Percentiles rank a stretch among this genome's conserved stretches.
phyloP scores from a whole-genome alignment of 2,329 filamentous ascomycete genomes.

The Periconia sp. region DNA sequence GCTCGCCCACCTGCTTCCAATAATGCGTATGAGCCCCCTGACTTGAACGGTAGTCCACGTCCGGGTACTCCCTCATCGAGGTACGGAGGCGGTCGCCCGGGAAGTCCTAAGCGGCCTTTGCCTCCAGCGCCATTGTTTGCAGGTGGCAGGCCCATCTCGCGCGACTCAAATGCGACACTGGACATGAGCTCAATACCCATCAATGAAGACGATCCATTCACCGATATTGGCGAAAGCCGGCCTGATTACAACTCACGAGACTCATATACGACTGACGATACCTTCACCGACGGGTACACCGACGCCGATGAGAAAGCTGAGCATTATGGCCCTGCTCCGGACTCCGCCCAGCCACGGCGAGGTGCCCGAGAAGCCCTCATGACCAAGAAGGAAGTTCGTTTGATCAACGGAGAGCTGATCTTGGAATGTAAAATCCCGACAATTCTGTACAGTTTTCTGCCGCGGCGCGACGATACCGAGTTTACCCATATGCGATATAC shows the following conservation, averaged over 20 bases:
- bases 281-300: constrained; percentile 54
- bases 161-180: constrained; percentile 46
- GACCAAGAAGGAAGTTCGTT: constrained; percentile 87
- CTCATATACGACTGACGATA: constrained; percentile 64
- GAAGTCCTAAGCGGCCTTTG: constrained; percentile 81
- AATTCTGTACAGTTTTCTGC: constrained; percentile 95
- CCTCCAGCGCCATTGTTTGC: constrained; percentile 87
- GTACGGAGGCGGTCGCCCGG: constrained; percentile 76
- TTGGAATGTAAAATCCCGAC: constrained; percentile 99
- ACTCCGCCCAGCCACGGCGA: constrained; percentile 81
- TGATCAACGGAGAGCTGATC: constrained; percentile 97
- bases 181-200: constrained; percentile 75
- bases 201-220: constrained; percentile 69
- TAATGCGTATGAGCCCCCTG: constrained; percentile 78
- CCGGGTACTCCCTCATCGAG: constrained; percentile 87
- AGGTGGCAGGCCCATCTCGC: constrained; percentile 50
- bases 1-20: constrained; percentile 69
- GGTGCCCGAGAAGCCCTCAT: constrained; percentile 86
- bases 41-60: constrained; percentile 85
- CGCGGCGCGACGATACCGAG: constrained; percentile 87
- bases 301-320: constrained; percentile 63
- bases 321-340: constrained; percentile 84
- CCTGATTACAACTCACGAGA: constrained; percentile 64
- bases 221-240: constrained; percentile 59
- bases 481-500: constrained; percentile 99